These are phyloP conservation scores for Curvularia lunata DNA, from an alignment of 2,329 filamentous ascomycete species.

Conservation along the genomic window DNA sequence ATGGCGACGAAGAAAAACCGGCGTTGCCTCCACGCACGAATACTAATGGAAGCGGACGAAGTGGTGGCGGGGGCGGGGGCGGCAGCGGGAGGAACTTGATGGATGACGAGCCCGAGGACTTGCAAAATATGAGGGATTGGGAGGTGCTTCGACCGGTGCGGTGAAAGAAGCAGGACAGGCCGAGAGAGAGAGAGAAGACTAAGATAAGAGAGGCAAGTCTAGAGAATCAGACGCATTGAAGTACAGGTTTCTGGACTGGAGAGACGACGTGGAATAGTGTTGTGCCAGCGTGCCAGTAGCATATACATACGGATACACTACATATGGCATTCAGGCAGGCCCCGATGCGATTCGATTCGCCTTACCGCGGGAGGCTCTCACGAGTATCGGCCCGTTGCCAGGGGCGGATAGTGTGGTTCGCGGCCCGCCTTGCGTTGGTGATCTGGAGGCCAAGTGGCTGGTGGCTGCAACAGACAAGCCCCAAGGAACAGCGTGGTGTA, in stretches of 20 bases:
- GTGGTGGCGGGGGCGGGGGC: slow-evolving; percentile 18
- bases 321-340: not conserved
- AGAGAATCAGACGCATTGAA: not conserved
- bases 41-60: slow-evolving; percentile 30
- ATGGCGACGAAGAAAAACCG: slow-evolving; percentile 29
- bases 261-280: not conserved
- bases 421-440: slow-evolving; percentile 12
- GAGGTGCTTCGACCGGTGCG: slow-evolving; percentile 45
- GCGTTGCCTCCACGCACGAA: slow-evolving; percentile 43
- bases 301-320: not conserved
- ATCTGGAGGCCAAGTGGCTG: slow-evolving; percentile 1
- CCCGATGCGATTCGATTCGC: not conserved
- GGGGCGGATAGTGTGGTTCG: slow-evolving; percentile 7
- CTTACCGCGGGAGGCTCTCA: not conserved
- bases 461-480: slow-evolving; percentile 8
- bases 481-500: not conserved
- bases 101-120: slow-evolving; percentile 45
- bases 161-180: not conserved
- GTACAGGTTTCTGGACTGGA: not conserved
- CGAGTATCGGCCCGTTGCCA: slow-evolving; percentile 15
- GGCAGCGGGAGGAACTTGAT: slow-evolving; percentile 38
- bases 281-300: not conserved
- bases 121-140: slow-evolving; percentile 47
- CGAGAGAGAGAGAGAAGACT: not conserved
- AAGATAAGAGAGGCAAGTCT: not conserved